A percentile compares a stretch with the other conserved stretches of the same genome.
Conservation (phyloP, 768 basidiomycete genomes). For the Amanita polypyramis region DNA sequence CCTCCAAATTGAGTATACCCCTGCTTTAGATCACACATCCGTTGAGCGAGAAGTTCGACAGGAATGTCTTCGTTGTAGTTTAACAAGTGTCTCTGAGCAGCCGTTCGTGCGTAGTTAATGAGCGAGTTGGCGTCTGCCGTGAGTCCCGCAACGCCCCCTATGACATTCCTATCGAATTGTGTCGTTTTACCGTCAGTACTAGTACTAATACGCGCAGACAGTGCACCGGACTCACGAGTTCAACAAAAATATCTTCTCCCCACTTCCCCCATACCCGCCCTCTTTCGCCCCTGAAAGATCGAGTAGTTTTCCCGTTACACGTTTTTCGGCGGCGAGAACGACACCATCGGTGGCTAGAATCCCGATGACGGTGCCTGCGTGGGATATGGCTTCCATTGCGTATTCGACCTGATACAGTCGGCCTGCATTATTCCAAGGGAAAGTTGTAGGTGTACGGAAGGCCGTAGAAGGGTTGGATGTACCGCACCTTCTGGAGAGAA, state of each 20-base stretch:
- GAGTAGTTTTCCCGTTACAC: slow-evolving; percentile 94
- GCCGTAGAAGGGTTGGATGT: background rate
- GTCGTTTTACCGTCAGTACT: background rate
- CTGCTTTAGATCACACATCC: slow-evolving; percentile 95
- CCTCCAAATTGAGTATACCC: slow-evolving; percentile 97
- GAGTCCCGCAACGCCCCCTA: slow-evolving; percentile 90
- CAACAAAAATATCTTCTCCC: slow-evolving; percentile 95
- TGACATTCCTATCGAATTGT: slow-evolving; percentile 65
- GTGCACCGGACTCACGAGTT: slow-evolving; percentile 55
- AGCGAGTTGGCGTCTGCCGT: slow-evolving; percentile 97
- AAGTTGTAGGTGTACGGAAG: slow-evolving; percentile 6
- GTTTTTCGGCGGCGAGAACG: slow-evolving; percentile 91
- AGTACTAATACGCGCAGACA: no score
- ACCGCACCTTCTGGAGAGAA: slow-evolving; percentile 92
- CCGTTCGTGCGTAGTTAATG: slow-evolving; percentile 86
- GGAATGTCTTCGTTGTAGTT: slow-evolving; percentile 97
- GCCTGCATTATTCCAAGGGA: slow-evolving; percentile 38
- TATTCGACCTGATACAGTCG: slow-evolving; percentile 99
- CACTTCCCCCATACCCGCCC: slow-evolving; percentile 88
- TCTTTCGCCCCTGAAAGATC: slow-evolving; percentile 83
- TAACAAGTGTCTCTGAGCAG: slow-evolving; percentile 83
- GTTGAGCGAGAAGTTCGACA: slow-evolving; percentile 89
- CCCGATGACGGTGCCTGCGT: slow-evolving; percentile 89
- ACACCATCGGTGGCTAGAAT: slow-evolving; percentile 87
- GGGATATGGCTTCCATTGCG: slow-evolving; percentile 99